Conservation (phyloP, 2,329 filamentous ascomycete species). For the Aspergillus ibericus region DNA sequence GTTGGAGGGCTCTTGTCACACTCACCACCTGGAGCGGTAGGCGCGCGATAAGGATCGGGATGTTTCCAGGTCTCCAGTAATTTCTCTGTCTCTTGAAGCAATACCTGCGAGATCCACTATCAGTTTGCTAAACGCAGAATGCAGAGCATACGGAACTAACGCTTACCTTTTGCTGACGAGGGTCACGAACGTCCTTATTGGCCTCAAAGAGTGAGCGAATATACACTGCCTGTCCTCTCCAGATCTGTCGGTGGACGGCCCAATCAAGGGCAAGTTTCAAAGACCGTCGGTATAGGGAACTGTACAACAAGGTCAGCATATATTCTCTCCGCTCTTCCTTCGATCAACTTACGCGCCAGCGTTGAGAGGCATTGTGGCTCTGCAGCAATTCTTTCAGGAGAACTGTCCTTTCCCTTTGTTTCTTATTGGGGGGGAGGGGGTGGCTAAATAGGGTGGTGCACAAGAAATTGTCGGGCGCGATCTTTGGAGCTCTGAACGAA, state of each 20-base stretch:
- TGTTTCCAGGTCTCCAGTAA: conserved; percentile 94
- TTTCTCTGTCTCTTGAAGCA: conserved; percentile 85
- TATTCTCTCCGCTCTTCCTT: conserved; percentile 4
- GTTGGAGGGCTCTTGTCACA: conserved; percentile 5
- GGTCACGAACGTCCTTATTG: conserved; percentile 80
- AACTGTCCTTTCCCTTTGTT: background rate
- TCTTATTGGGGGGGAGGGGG: background rate
- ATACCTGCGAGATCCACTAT: conserved; percentile 55
- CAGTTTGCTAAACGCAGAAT: background rate
- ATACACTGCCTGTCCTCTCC: conserved; percentile 94
- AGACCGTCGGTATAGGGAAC: conserved; percentile 82
- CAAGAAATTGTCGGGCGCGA: background rate
- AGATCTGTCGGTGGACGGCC: conserved; percentile 87
- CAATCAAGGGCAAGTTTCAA: conserved; percentile 93
- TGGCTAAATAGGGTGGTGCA: background rate
- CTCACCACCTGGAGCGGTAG: conserved; percentile 89
- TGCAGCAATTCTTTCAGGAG: background rate
- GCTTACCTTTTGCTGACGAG: conserved; percentile 77
- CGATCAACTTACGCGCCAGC: conserved; percentile 38
- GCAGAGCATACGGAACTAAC: conserved; percentile 20
- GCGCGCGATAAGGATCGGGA: conserved; percentile 85
- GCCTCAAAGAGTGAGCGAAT: conserved; percentile 94
- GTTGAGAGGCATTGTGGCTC: conserved; percentile 36
- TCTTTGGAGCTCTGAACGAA: background rate
- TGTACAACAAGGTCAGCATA: conserved; percentile 38